Conservation (phyloP, 305 asterid species). For the Solanum chacoense region DNA sequence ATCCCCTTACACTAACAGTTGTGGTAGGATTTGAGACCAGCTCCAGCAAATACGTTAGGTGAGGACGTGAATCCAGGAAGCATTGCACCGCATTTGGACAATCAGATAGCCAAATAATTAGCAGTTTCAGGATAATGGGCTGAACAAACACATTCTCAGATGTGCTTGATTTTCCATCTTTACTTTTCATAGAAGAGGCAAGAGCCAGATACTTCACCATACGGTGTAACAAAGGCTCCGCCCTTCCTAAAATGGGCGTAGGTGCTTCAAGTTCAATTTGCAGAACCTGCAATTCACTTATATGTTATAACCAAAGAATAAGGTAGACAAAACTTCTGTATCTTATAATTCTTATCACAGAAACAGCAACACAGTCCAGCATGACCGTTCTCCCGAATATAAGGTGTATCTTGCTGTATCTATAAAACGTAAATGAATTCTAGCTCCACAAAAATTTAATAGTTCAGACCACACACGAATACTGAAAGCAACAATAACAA, state of each 20-base stretch:
- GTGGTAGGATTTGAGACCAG: constrained; percentile 50
- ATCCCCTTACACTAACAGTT: constrained; percentile 52
- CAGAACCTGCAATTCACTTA: constrained; percentile 54
- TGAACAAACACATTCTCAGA: constrained; percentile 38
- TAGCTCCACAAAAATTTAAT: neutral
- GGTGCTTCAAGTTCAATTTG: constrained; percentile 71
- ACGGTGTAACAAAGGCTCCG: constrained; percentile 86
- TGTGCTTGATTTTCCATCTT: constrained; percentile 50
- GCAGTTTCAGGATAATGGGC: constrained; percentile 73
- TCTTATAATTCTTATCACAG: neutral
- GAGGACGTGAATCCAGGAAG: constrained; percentile 77
- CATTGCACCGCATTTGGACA: constrained; percentile 81
- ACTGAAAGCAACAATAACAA: neutral
- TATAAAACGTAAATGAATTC: neutral
- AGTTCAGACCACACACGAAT: neutral
- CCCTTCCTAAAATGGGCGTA: constrained; percentile 46
- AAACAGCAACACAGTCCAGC: neutral
- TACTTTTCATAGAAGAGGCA: constrained; percentile 60
- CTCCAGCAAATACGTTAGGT: constrained; percentile 78
- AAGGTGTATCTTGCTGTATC: neutral
- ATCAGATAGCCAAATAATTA: constrained; percentile 65
- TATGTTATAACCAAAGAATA: constrained; percentile 4
- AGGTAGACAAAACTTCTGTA: neutral
- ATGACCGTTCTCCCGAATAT: neutral
- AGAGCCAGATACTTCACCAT: constrained; percentile 87